A percentile compares a stretch with the other conserved stretches of the same genome.
These are phyloP conservation scores for Thalassiosira allenii DNA, from an alignment of 352 stramenopile genomes.

Conservation along the genomic window DNA sequence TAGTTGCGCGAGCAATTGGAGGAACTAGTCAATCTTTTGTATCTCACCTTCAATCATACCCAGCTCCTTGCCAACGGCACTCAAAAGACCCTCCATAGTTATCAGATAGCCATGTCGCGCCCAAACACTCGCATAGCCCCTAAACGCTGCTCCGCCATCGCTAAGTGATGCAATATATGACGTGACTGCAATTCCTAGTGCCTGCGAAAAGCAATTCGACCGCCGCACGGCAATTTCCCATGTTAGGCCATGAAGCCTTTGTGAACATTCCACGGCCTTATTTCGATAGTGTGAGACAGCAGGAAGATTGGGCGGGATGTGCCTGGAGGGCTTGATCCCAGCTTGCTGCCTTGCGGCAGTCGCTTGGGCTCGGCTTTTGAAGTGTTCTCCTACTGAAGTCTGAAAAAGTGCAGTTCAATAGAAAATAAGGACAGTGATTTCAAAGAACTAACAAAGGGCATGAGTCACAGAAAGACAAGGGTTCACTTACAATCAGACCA, in stretches of 20 bases:
- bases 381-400: slow-evolving; percentile 48
- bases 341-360: slow-evolving; percentile 40
- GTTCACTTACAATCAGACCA: slow-evolving; percentile 57
- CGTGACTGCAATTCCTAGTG: slow-evolving; percentile 75
- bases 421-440: background rate
- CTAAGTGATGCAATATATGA: slow-evolving; percentile 79
- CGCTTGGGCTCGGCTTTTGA: slow-evolving; percentile 41
- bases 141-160: slow-evolving; percentile 61
- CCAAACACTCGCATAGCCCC: slow-evolving; percentile 74
- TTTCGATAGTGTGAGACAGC: slow-evolving; percentile 37
- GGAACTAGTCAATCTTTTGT: background rate
- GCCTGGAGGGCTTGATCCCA: slow-evolving; percentile 38
- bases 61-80: slow-evolving; percentile 93
- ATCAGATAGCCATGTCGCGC: slow-evolving; percentile 85
- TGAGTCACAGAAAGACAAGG: background rate
- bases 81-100: slow-evolving; percentile 95
- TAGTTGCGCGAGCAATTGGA: background rate
- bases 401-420: background rate
- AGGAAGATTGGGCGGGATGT: slow-evolving; percentile 44
- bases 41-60: slow-evolving; percentile 89
- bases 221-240: slow-evolving; percentile 78
- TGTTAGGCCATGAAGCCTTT: slow-evolving; percentile 75
- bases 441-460: background rate
- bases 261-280: slow-evolving; percentile 70
- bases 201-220: slow-evolving; percentile 83